Percentiles rank a stretch among this genome's conserved stretches.
Conservation (phyloP, 768 basidiomycete species). For the Lactifluus pinguis region DNA sequence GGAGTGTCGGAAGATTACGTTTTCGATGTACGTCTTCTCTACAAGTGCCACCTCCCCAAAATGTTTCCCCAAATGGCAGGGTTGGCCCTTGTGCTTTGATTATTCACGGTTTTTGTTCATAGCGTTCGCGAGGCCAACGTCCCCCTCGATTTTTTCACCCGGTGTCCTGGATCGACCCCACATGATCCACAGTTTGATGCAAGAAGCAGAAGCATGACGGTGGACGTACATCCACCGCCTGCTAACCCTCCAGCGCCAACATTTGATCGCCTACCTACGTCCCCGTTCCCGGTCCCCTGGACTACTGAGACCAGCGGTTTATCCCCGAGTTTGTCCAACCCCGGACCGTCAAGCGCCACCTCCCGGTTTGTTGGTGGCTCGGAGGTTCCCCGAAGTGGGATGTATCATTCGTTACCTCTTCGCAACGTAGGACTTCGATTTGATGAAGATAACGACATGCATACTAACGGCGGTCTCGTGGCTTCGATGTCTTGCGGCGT, state of each 20-base stretch:
- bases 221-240: background rate
- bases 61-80: background rate
- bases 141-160: background rate
- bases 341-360: background rate
- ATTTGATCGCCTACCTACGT: background rate
- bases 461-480: background rate
- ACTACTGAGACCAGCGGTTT: background rate
- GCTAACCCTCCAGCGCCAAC: background rate
- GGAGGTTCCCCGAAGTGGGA: background rate
- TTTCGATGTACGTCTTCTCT: conserved; percentile 11
- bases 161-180: no score
- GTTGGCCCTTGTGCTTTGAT: background rate
- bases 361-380: background rate
- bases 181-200: background rate
- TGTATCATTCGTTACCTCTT: background rate
- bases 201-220: background rate
- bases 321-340: background rate
- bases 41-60: background rate
- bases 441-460: background rate
- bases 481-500: background rate
- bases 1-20: conserved; percentile 7
- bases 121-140: conserved; percentile 8
- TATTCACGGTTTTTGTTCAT: background rate
- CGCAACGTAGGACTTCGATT: background rate
- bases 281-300: background rate